A percentile compares a stretch with the other conserved stretches of the same genome.
These are phyloP conservation scores for Schizosaccharomyces octosporus DNA, from an alignment of 805 yeast species.

Conservation along the genomic window DNA sequence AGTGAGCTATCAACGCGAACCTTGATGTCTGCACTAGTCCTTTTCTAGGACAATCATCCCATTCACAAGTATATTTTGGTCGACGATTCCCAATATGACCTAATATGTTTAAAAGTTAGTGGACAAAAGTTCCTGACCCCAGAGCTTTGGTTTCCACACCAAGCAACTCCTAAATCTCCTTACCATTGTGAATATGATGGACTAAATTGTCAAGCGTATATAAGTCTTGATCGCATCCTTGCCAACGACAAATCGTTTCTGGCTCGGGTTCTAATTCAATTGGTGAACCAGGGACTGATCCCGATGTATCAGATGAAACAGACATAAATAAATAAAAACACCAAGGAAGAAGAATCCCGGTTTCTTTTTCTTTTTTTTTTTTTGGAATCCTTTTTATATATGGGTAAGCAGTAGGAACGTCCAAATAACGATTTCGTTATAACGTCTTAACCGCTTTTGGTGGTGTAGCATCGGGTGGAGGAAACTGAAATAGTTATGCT, in stretches of 20 bases:
- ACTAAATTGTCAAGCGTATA: conserved; percentile 18
- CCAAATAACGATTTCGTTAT: no score
- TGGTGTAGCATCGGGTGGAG: no score
- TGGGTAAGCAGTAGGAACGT: no score
- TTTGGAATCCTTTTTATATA: no score
- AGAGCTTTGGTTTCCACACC: no score
- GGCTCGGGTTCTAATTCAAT: conserved; percentile 9
- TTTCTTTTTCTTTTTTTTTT: no score
- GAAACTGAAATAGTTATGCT: no score
- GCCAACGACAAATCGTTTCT: conserved; percentile 18
- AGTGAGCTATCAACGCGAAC: conserved; percentile 36
- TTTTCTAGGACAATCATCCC: conserved; percentile 33
- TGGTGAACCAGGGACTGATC: conserved; percentile 9
- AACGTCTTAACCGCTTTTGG: no score
- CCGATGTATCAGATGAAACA: conserved; percentile 5
- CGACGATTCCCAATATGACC: conserved; percentile 16
- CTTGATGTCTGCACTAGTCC: conserved; percentile 29
- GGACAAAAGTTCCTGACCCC: no score
- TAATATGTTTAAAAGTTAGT: neutral
- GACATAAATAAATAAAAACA: neutral
- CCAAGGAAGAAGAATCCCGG: neutral
- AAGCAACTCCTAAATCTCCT: neutral
- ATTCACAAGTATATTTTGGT: conserved; percentile 27
- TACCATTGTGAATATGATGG: conserved; percentile 16
- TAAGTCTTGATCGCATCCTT: conserved; percentile 14